phyloP scores from a whole-genome alignment of 345 rosid species.

The Isatis tinctoria region DNA sequence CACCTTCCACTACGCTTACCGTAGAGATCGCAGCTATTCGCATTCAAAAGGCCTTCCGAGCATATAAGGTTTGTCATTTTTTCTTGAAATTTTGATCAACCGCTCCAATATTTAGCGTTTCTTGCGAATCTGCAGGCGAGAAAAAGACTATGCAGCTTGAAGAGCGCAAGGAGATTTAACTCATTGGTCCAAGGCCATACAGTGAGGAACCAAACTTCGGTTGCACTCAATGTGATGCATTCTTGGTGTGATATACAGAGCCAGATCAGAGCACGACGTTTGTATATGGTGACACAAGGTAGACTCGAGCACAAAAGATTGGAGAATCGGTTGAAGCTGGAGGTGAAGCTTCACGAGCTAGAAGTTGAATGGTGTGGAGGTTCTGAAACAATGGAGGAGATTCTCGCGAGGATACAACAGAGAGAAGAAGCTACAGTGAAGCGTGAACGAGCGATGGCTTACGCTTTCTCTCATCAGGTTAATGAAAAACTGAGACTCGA shows the following conservation, averaged over 20 bases:
- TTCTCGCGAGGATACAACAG: constrained; percentile 63
- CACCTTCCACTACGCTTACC: constrained; percentile 7
- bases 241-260: constrained; percentile 75
- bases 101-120: background rate
- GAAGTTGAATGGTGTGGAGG: constrained; percentile 87
- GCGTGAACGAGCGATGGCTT: constrained; percentile 86
- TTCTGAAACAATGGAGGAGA: constrained; percentile 80
- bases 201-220: constrained; percentile 50
- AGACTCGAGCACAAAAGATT: constrained; percentile 58
- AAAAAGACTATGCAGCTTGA: constrained; percentile 41
- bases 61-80: constrained; percentile 37
- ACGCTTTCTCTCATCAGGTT: constrained; percentile 94
- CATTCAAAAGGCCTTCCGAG: constrained; percentile 68
- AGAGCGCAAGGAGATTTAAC: constrained; percentile 56
- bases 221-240: constrained; percentile 50
- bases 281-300: constrained; percentile 71
- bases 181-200: constrained; percentile 47
- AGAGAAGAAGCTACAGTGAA: constrained; percentile 78
- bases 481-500: background rate
- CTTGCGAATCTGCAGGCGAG: constrained; percentile 48
- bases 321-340: constrained; percentile 71
- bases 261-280: constrained; percentile 55
- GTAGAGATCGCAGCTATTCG: constrained; percentile 46
- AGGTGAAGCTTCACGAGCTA: constrained; percentile 64
- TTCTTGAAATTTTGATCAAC: background rate